Evolutionary conservation across 2,329 filamentous ascomycete genomes (phyloP).

Genomic region (Penicillium glabrum): DNA sequence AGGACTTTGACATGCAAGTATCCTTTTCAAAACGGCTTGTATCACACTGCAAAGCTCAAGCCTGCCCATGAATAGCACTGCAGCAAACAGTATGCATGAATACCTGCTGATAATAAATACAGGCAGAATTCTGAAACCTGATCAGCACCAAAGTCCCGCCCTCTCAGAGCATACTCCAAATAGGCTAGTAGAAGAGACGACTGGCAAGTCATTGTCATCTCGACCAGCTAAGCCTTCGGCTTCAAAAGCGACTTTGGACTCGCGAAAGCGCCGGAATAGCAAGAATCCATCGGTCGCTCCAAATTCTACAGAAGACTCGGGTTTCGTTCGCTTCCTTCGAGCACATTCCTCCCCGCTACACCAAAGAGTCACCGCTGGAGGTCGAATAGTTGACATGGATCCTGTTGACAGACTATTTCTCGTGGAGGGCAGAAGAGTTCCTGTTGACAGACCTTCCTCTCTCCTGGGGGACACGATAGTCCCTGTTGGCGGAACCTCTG

Average conservation of each 20-base stretch:
- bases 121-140: slow-evolving; percentile 10
- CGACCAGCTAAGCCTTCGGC: background rate
- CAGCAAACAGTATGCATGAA: background rate
- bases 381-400: slow-evolving; percentile 49
- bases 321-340: slow-evolving; percentile 49
- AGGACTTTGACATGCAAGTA: background rate
- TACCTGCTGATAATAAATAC: slow-evolving; percentile 4
- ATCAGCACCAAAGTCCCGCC: background rate
- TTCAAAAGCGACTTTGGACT: background rate
- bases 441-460: background rate
- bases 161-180: slow-evolving; percentile 7
- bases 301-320: slow-evolving; percentile 34
- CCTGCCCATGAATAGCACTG: background rate
- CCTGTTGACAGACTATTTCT: background rate
- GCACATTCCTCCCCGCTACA: slow-evolving; percentile 50
- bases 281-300: background rate
- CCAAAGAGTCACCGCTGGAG: slow-evolving; percentile 51
- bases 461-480: background rate
- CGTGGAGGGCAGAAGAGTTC: background rate
- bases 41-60: background rate
- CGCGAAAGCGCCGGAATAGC: background rate
- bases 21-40: background rate
- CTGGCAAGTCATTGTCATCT: slow-evolving; percentile 13
- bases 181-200: slow-evolving; percentile 22
- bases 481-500: background rate